A percentile compares a stretch with the other conserved stretches of the same genome.
Conservation (phyloP, 352 stramenopile species). For the Salisapilia sapeloensis region DNA sequence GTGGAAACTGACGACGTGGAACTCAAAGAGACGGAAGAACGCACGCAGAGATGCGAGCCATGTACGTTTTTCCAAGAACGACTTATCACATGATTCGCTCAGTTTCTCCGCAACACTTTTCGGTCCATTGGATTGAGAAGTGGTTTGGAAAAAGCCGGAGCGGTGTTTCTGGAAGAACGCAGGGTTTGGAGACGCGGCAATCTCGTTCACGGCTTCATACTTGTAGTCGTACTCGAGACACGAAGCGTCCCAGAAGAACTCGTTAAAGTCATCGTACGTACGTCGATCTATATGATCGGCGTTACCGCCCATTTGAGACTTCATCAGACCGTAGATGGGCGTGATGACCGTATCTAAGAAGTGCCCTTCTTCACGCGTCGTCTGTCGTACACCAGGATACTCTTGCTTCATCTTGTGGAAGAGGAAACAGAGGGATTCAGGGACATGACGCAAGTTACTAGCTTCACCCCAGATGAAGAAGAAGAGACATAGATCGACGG, state of each 20-base stretch:
- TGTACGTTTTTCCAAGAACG: slow-evolving; percentile 95
- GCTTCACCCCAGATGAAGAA: slow-evolving; percentile 99
- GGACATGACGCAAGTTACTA: slow-evolving; percentile 94
- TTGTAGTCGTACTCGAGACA: slow-evolving; percentile 94
- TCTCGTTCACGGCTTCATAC: slow-evolving; percentile 68
- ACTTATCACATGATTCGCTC: slow-evolving; percentile 87
- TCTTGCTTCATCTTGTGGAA: slow-evolving; percentile 92
- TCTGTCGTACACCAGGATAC: slow-evolving; percentile 51
- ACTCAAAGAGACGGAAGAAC: slow-evolving; percentile 93
- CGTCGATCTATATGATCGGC: slow-evolving; percentile 89
- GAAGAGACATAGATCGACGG: slow-evolving; percentile 83
- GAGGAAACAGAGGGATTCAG: slow-evolving; percentile 96
- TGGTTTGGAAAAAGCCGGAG: slow-evolving; percentile 18
- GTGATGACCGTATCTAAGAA: slow-evolving; percentile 96
- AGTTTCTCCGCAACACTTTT: slow-evolving; percentile 85
- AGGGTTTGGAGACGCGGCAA: slow-evolving; percentile 31
- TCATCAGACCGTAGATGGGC: slow-evolving; percentile 85
- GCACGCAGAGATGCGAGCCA: slow-evolving; percentile 92
- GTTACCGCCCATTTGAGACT: slow-evolving; percentile 75
- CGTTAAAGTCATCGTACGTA: slow-evolving; percentile 99
- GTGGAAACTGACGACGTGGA: slow-evolving; percentile 95
- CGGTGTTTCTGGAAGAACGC: slow-evolving; percentile 29
- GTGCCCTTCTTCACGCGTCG: slow-evolving; percentile 83
- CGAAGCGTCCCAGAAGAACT: slow-evolving; percentile 97
- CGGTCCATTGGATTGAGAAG: no score